A percentile compares a stretch with the other conserved stretches of the same genome.
phyloP scores from a whole-genome alignment of 257 asterid species.

The Solanum phureja region DNA sequence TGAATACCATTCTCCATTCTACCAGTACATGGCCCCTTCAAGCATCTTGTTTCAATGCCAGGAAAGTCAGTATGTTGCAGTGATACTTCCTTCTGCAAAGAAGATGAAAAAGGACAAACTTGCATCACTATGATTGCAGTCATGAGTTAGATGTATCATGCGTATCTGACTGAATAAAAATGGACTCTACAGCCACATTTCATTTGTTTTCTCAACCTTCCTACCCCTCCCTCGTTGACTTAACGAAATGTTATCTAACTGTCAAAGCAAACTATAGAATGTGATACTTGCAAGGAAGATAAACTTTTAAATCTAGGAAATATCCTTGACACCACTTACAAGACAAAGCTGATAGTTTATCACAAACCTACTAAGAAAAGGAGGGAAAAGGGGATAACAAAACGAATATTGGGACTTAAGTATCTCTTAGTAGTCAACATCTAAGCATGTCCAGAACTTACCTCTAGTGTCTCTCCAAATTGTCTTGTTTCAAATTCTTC shows the following conservation, averaged over 20 bases:
- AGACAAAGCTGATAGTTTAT: neutral
- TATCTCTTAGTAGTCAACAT: neutral
- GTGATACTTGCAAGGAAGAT: neutral
- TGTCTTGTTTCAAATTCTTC: neutral
- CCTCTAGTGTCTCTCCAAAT: neutral
- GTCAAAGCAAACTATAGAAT: neutral
- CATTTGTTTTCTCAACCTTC: neutral
- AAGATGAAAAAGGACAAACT: constrained; percentile 1
- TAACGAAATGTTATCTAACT: neutral
- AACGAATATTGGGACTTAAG: neutral
- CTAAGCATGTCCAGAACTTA: neutral
- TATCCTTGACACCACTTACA: neutral
- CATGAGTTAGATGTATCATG: neutral
- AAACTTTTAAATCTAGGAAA: neutral
- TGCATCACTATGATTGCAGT: neutral
- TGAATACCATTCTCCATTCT: neutral
- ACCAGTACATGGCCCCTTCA: neutral
- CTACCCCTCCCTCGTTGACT: neutral
- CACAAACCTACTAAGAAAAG: neutral
- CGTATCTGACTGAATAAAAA: neutral
- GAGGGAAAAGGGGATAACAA: neutral
- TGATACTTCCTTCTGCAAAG: constrained; percentile 19
- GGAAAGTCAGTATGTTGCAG: constrained; percentile 3
- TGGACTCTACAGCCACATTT: neutral
- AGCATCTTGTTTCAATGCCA: constrained; percentile 7